Base-by-base conservation (phyloP, 2,329 filamentous ascomycete species). In the Trichoderma harzianum region DNA sequence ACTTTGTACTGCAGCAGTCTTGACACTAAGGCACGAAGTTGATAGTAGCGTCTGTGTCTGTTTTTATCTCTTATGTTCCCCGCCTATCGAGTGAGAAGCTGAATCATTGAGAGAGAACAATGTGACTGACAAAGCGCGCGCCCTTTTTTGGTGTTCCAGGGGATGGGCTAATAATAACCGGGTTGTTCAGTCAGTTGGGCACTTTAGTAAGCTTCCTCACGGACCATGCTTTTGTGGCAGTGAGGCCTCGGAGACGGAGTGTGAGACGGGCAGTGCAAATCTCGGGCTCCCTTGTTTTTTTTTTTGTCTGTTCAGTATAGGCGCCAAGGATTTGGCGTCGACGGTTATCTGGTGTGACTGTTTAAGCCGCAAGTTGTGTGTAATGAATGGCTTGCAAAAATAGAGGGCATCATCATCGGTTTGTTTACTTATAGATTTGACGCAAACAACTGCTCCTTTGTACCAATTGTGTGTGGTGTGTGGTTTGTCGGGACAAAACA, bases 181-280 rank as follows among this genome's bases (percentile, higher is more conserved):
- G 36, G 39, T 39, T 34, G 36, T 36, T 14, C 21, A 34, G 36
- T 36, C 28, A 43, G 36, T 28, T 30, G 34, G 7, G 5, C 11
- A 6, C 26, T 39, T 67, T 57, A 57, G 64, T 57, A 64, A 64
- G 39, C 55, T 32, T 6, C 30, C n/a, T n/a, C 57, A 61, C 66
- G 66, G 66, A 62, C 39, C 66, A 55, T 11, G 21, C 2, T 26
- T 58, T 26, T 57, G 64, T 67, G 64, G 64, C 64, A 58, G 55
- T 69, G 55, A 26, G 47, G 43, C 11, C 5, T 5, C 43, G 43
- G 39, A 47, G 43, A 51, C 43, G 43, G 47, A 12, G 47, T 43
- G 66, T 69, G 66, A 69, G 66, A 69, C 39, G 66, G 66, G 66
- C 66, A 51, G 66, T 69, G 66, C 66, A 69, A 53, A 53, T 62